Conservation (phyloP, 345 rosid species). For the Syzygium jambos region DNA sequence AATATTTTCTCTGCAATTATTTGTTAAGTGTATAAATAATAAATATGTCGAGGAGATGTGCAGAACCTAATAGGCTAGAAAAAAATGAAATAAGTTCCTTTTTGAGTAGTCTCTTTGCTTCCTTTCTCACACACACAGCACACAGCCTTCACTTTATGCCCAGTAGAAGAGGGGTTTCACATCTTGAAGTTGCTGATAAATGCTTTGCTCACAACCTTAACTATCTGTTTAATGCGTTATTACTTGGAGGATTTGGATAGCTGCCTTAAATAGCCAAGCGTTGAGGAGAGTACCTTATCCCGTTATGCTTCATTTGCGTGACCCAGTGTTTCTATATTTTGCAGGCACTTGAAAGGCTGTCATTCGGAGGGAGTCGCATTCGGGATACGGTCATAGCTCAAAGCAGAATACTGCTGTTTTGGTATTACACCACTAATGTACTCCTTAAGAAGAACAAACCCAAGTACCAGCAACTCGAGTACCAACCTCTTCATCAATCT, state of each 20-base stretch:
- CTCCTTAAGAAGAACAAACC: slow-evolving; percentile 85
- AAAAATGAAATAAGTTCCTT: neutral
- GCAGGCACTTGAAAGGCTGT: slow-evolving; percentile 83
- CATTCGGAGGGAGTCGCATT: slow-evolving; percentile 60
- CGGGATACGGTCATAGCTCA: slow-evolving; percentile 69
- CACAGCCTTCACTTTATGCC: neutral
- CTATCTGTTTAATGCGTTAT: neutral
- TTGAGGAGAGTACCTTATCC: neutral
- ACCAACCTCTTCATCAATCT: slow-evolving; percentile 17
- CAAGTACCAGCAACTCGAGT: slow-evolving; percentile 71
- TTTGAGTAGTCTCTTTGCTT: neutral
- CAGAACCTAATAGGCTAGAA: neutral
- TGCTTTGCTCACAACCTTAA: neutral
- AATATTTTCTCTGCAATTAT: neutral
- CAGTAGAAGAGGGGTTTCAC: neutral
- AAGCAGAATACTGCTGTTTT: slow-evolving; percentile 67
- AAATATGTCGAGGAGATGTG: neutral
- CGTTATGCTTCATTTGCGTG: neutral
- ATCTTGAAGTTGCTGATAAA: neutral
- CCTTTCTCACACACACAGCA: neutral
- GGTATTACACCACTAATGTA: slow-evolving; percentile 79
- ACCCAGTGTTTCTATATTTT: neutral
- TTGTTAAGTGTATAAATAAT: neutral
- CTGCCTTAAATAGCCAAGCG: neutral
- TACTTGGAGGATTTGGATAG: neutral